A percentile compares a stretch with the other conserved stretches of the same genome.
Evolutionary conservation across 75 land plant species (phyloP).

Genomic region (Pseudotsuga menziesii): DNA sequence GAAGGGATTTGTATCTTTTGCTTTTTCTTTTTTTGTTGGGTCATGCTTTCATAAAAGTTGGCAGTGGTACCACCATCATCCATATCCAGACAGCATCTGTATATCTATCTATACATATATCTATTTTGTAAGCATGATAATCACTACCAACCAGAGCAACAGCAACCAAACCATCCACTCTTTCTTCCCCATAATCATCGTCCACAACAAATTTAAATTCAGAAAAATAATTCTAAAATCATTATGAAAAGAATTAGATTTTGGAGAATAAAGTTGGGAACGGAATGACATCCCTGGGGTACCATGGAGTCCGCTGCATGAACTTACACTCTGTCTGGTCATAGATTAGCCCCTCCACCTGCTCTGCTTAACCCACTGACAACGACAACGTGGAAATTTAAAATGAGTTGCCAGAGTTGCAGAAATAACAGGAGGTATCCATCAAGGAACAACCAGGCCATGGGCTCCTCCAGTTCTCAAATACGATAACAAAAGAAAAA

Average conservation of each 20-base stretch:
- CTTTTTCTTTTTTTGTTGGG: too few species aligned
- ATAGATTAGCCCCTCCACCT: too few species aligned
- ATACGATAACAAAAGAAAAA: too few species aligned
- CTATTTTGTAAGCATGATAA: not conserved
- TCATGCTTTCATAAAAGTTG: not conserved
- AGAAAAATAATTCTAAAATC: not conserved
- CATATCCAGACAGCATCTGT: not conserved
- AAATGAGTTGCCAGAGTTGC: too few species aligned
- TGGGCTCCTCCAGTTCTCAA: too few species aligned
- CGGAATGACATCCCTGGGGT: not conserved
- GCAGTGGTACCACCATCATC: slow-evolving; percentile 1
- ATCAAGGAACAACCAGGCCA: too few species aligned
- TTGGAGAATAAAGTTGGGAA: not conserved
- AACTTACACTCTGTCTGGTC: too few species aligned
- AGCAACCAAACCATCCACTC: not conserved
- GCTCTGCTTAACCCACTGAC: too few species aligned
- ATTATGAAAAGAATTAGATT: not conserved
- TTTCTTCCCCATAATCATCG: not conserved
- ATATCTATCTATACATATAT: not conserved
- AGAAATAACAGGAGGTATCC: too few species aligned
- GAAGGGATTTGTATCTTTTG: not conserved
- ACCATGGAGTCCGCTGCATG: too few species aligned
- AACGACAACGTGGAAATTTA: too few species aligned
- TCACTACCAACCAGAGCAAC: not conserved
- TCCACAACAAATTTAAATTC: not conserved